phyloP scores from a whole-genome alignment of 805 yeast species.

The Monosporozyma aquatica region DNA sequence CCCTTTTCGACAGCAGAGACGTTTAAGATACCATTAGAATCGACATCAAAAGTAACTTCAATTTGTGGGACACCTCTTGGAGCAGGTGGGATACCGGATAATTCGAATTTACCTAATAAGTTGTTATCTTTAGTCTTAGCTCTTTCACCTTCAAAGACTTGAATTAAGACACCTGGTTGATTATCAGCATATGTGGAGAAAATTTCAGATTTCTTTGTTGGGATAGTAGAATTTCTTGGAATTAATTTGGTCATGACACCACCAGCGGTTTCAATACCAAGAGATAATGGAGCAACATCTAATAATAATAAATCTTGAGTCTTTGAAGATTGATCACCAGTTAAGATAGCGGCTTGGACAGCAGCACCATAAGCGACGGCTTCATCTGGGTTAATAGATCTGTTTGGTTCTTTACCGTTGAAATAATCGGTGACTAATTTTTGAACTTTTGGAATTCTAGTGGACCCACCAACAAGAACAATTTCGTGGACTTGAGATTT shows the following conservation, averaged over 20 bases:
- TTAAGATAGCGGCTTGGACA: constrained; percentile 94
- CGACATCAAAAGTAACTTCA: constrained; percentile 94
- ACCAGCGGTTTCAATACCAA: constrained; percentile 99
- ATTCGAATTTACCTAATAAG: constrained; percentile 94
- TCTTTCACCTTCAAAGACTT: constrained; percentile 98
- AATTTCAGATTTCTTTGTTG: constrained; percentile 95
- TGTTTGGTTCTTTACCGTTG: constrained; percentile 98
- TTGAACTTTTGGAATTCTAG: constrained; percentile 98
- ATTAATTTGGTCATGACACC: constrained; percentile 99
- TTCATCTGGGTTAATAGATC: constrained; percentile 97
- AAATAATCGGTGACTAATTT: constrained; percentile 94
- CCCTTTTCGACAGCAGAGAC: constrained; percentile 97
- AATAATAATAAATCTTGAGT: constrained; percentile 93
- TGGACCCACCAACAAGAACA: constrained; percentile 96
- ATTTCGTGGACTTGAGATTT: constrained; percentile 89
- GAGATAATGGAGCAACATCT: constrained; percentile 97
- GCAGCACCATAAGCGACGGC: constrained; percentile 99
- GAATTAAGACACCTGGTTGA: constrained; percentile 99
- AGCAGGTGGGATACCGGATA: constrained; percentile 95
- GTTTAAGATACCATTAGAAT: constrained; percentile 95
- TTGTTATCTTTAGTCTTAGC: constrained; percentile 94
- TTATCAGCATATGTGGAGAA: constrained; percentile 98
- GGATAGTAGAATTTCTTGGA: constrained; percentile 97
- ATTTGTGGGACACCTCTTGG: constrained; percentile 99
- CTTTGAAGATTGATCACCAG: constrained; percentile 96